Base-by-base conservation (phyloP, 768 basidiomycete species). In the Boletus rubescentipes region DNA sequence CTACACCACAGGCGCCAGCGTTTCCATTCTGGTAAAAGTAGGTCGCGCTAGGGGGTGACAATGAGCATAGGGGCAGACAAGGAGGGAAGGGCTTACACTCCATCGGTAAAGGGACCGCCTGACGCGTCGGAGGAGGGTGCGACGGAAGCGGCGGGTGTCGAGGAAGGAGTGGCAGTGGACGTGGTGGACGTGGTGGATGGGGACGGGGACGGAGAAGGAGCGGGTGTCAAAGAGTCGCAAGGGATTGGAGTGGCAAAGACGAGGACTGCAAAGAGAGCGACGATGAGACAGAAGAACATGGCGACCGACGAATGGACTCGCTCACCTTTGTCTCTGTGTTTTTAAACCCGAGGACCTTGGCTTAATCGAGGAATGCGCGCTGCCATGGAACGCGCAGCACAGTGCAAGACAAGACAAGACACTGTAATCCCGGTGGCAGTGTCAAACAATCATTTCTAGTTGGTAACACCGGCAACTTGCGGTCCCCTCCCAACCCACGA, bases 1-100 rank as follows among this genome's bases (percentile, higher is more conserved):
- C 63, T 30, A 49, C 59, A 41, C 94, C 95, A 69, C 95, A 97
- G 7, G 91, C 89, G 49, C 94, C 94, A 9, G 89, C 75, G 36
- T 76, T 76, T 43, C 87, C 88, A 43, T 81, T 73, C 76, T 91
- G 90, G 72, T 76, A 80, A 76, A 79, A 92, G 69, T 70, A 87
- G 3, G 86, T 87, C 35, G 80, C 85, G 55, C 84, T 85, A 32
- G 30, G 50, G 45, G 16, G 32, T n/a, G 15, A 48, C 15, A 29
- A 53, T 50, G 15, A 55, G 54, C 11, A 14, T 9, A 31, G 4
- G n/a, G 23, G n/a, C 23, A 20, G 47, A 20, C 20, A 12, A 0
- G 26, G 1, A 16, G 9, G 31, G 18, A 48, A 2, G 44, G 9
- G 70, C 77, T 47, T 70, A 81, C 84, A 73, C 55, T 72, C 83